Evolutionary conservation across 495 filamentous ascomycete species (phyloP).

Genomic region (Aspergillus mulundensis): DNA sequence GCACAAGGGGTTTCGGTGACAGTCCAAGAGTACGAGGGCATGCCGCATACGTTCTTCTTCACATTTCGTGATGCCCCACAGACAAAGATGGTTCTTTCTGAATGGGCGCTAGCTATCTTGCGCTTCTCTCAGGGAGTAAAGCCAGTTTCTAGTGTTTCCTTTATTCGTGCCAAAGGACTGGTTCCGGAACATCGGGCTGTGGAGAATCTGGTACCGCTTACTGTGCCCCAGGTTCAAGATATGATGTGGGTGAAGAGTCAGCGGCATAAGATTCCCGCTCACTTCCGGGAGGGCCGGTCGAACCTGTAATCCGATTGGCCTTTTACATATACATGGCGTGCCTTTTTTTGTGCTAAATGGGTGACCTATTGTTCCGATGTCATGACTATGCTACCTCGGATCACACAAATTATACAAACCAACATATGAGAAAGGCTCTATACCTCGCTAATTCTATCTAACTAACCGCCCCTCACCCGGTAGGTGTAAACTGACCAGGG

Average conservation of each 20-base stretch:
- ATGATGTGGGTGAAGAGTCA: slow-evolving; percentile 4
- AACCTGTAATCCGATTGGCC: background rate
- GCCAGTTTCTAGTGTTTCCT: background rate
- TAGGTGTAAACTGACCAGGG: too few relatives aligned
- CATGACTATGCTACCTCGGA: too few relatives aligned
- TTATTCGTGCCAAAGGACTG: background rate
- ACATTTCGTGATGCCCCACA: slow-evolving; percentile 1
- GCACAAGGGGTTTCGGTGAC: background rate
- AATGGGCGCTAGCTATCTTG: background rate
- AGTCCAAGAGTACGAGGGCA: background rate
- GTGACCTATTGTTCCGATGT: too few relatives aligned
- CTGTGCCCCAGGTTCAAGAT: background rate
- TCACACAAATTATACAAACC: too few relatives aligned
- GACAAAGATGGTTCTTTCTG: background rate
- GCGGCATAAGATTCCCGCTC: background rate
- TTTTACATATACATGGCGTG: too few relatives aligned
- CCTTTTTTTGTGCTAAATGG: too few relatives aligned
- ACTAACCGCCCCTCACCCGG: too few relatives aligned
- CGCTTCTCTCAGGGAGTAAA: background rate
- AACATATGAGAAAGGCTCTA: too few relatives aligned
- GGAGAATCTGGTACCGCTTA: background rate
- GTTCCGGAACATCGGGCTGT: background rate
- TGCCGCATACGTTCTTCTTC: slow-evolving; percentile 4
- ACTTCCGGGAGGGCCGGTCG: background rate
- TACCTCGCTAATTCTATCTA: too few relatives aligned